Base-by-base conservation (phyloP, 2,329 filamentous ascomycete species). In the Microcera coccophila region DNA sequence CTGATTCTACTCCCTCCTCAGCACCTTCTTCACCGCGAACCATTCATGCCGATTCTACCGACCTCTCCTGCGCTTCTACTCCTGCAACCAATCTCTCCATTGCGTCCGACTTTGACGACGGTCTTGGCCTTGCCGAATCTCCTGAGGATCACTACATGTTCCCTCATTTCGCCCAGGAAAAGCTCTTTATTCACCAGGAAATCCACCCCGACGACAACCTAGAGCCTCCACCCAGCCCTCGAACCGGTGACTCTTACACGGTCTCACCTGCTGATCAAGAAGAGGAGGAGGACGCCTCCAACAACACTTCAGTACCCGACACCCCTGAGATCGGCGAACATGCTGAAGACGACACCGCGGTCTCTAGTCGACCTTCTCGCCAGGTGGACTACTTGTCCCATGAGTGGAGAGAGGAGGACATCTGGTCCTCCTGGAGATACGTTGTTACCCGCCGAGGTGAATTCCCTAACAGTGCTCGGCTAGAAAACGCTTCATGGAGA, bases 401-500 rank as follows among this genome's bases (percentile, higher is more conserved):
- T 61, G 82, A 91, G 48, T 95, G 91, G 88, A 82, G 79, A 50
- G 90, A 96, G 66, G 90, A 97, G 65, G 91, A 98, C 66, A 94
- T 97, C 19, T 97, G 90, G 90, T 85, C 87, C 5, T 96, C 91
- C 2, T 97, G 93, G 93, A 84, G 90, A 61, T 93, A 95, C 62
- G 88, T 97, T 55, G 82, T 90, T 14, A 84, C 86, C 20, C 86
- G 88, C 58, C 77, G 85, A 56, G 82, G 81, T 46, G 79, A 87
- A 40, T 94, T 94, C 52, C 82, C 81, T 55, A 91, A 96, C 63
- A 80, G 85, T 26, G 84, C 83, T 24, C 77, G 93, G 38, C 68
- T 97, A 21, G 93, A 97, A 66, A 97, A 98, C 66, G 93, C 93
- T 3, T 95, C 90, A 1, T 98, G 93, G 93, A 79, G 93, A 62